These are phyloP conservation scores for Coemansia sp. DNA, from an alignment of 371 early-diverging fungal species.

Conservation along the genomic window DNA sequence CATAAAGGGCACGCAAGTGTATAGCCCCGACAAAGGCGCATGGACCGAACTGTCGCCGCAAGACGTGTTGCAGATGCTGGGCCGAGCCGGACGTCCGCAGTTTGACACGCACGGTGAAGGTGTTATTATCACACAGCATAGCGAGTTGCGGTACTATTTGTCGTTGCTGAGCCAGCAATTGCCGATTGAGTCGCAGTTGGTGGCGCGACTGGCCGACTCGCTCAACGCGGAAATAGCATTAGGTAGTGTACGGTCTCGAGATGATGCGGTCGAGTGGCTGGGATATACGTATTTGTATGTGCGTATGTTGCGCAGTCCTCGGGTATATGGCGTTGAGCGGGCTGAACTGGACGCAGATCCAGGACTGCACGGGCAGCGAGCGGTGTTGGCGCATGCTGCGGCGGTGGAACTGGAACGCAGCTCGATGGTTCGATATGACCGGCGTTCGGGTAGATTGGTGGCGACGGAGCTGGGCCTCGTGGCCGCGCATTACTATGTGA, in stretches of 20 bases:
- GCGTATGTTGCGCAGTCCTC: conserved; percentile 89
- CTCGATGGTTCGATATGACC: conserved; percentile 89
- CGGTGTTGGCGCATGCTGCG: conserved; percentile 88
- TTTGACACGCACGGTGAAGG: conserved; percentile 97
- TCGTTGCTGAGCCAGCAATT: conserved; percentile 91
- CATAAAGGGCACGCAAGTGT: conserved; percentile 98
- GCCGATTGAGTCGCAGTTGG: conserved; percentile 96
- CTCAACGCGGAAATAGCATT: conserved; percentile 98
- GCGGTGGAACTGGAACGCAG: conserved; percentile 81
- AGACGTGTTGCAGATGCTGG: conserved; percentile 98
- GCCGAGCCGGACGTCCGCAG: conserved; percentile 99
- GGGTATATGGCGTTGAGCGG: conserved; percentile 71
- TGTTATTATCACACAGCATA: conserved; percentile 92
- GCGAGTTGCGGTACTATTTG: conserved; percentile 92
- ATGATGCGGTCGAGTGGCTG: conserved; percentile 96
- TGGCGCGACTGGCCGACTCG: conserved; percentile 84
- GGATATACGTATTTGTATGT: conserved; percentile 97
- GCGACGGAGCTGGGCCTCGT: conserved; percentile 94
- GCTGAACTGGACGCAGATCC: conserved; percentile 63
- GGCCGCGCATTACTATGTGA: conserved; percentile 93
- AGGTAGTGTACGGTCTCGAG: conserved; percentile 84
- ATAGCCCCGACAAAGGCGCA: conserved; percentile 89
- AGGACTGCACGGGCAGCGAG: conserved; percentile 79
- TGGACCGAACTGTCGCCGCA: conserved; percentile 93
- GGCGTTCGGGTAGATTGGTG: conserved; percentile 76